Conservation (phyloP, 305 asterid species). For the Andrographis paniculata region DNA sequence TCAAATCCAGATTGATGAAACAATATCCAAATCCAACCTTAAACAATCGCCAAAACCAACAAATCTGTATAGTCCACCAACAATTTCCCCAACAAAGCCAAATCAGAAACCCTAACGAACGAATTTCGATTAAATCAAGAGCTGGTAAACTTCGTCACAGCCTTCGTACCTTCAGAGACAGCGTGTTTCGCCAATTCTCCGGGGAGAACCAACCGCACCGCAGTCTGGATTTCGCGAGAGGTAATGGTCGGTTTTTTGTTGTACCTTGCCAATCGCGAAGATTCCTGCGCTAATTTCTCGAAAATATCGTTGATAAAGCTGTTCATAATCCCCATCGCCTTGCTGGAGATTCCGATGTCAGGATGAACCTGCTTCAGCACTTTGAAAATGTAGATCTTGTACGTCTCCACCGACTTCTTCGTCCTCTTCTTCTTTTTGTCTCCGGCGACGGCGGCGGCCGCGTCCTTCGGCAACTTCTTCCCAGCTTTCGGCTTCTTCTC, state of each 20-base stretch:
- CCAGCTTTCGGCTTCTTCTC: constrained; percentile 58
- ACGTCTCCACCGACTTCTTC: constrained; percentile 50
- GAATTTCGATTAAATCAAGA: constrained; percentile 21
- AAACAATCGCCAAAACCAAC: background rate
- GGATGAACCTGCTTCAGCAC: too few species aligned
- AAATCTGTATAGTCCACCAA: background rate
- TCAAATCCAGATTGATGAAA: too few species aligned
- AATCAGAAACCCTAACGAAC: constrained; percentile 1
- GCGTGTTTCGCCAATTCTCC: too few species aligned
- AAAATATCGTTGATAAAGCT: constrained; percentile 71
- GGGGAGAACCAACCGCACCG: too few species aligned
- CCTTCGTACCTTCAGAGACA: too few species aligned
- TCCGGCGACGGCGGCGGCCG: constrained; percentile 36
- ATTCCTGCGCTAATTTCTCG: constrained; percentile 75
- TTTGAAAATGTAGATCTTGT: constrained; percentile 88
- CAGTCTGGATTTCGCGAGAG: too few species aligned
- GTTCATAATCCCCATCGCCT: constrained; percentile 79
- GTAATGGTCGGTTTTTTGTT: too few species aligned
- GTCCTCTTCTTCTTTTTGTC: constrained; percentile 58
- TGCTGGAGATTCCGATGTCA: constrained; percentile 60
- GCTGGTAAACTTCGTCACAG: constrained; percentile 69
- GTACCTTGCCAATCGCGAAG: too few species aligned
- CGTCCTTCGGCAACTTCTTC: constrained; percentile 39
- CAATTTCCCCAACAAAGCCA: constrained; percentile 5
- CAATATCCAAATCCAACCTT: background rate